phyloP scores from a whole-genome alignment of 352 stramenopile species.

The Hyaloperonospora brassicae region DNA sequence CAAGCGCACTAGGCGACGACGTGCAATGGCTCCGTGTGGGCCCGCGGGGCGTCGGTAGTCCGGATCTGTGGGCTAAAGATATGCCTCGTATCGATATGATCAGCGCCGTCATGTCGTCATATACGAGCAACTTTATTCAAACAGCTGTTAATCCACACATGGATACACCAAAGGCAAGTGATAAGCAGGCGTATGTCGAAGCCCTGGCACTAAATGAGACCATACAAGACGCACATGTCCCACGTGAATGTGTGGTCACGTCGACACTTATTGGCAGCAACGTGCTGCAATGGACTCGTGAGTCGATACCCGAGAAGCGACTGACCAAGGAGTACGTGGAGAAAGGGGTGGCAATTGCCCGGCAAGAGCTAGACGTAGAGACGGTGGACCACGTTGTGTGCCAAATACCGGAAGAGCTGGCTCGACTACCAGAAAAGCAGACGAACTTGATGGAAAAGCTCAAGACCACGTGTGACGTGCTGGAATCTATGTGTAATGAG shows the following conservation, averaged over 20 bases:
- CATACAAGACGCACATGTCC: slow-evolving; percentile 49
- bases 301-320: slow-evolving; percentile 26
- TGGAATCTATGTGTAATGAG: slow-evolving; percentile 35
- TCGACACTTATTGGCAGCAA: slow-evolving; percentile 50
- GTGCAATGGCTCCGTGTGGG: slow-evolving; percentile 18
- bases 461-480: slow-evolving; percentile 20
- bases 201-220: slow-evolving; percentile 58
- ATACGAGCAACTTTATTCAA: slow-evolving; percentile 62
- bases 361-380: slow-evolving; percentile 48
- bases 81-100: slow-evolving; percentile 54
- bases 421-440: slow-evolving; percentile 12
- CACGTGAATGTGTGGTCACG: slow-evolving; percentile 53
- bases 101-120: slow-evolving; percentile 32
- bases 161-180: slow-evolving; percentile 4
- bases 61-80: slow-evolving; percentile 61
- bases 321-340: slow-evolving; percentile 36
- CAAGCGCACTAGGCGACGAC: slow-evolving; percentile 22
- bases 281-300: slow-evolving; percentile 27
- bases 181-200: slow-evolving; percentile 67
- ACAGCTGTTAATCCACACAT: slow-evolving; percentile 43
- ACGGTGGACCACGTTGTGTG: slow-evolving; percentile 54
- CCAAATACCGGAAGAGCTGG: slow-evolving; percentile 53
- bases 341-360: slow-evolving; percentile 41
- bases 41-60: slow-evolving; percentile 45
- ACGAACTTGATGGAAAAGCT: slow-evolving; percentile 30